Percentiles rank a stretch among this genome's conserved stretches.
Evolutionary conservation across 768 basidiomycete species (phyloP).

Genomic region (Amanita muscaria): DNA sequence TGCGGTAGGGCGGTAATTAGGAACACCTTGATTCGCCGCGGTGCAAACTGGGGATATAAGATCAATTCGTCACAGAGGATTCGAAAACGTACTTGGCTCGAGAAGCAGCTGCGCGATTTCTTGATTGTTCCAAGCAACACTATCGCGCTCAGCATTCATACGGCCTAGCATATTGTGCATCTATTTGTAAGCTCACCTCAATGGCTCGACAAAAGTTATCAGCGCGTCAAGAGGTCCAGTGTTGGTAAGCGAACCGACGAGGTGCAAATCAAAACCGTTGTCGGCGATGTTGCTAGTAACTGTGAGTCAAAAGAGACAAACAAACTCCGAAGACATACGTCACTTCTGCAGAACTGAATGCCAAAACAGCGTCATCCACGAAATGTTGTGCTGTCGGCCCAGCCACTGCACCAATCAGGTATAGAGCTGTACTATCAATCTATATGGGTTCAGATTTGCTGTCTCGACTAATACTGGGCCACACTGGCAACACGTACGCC

Average conservation of each 20-base stretch:
- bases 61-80: not conserved
- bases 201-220: slow-evolving; percentile 56
- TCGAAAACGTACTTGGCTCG: slow-evolving; percentile 36
- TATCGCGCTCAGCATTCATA: slow-evolving; percentile 15
- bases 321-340: slow-evolving; percentile 26
- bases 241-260: slow-evolving; percentile 53
- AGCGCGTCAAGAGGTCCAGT: slow-evolving; percentile 61
- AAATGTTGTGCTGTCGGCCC: slow-evolving; percentile 57
- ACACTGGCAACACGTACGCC: too few relatives aligned
- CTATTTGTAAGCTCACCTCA: slow-evolving; percentile 33
- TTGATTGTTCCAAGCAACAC: slow-evolving; percentile 55
- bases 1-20: slow-evolving; percentile 47
- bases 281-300: slow-evolving; percentile 40
- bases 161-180: not conserved
- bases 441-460: slow-evolving; percentile 16
- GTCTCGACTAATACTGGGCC: too few relatives aligned
- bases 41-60: slow-evolving; percentile 44
- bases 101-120: slow-evolving; percentile 57
- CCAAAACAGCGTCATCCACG: slow-evolving; percentile 45
- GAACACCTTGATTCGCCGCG: slow-evolving; percentile 57
- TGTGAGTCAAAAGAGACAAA: not conserved
- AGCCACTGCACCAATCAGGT: slow-evolving; percentile 64
- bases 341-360: slow-evolving; percentile 52
- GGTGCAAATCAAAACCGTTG: slow-evolving; percentile 51
- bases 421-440: slow-evolving; percentile 56